Percentiles rank a stretch among this genome's conserved stretches.
phyloP scores from a whole-genome alignment of 352 stramenopile genomes.

The Globisporangium heterothallicum region DNA sequence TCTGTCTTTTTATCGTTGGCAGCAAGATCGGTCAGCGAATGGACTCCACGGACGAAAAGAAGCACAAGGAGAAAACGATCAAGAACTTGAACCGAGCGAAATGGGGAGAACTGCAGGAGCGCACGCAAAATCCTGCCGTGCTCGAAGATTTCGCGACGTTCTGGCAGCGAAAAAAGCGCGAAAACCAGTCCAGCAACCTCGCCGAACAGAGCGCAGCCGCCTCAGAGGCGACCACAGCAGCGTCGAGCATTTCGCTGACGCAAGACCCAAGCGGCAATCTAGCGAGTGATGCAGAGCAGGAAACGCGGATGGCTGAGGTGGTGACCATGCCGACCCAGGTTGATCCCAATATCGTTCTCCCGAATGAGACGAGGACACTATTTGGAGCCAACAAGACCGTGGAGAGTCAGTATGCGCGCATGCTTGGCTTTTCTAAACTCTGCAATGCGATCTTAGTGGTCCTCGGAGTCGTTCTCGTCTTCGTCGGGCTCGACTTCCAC shows the following conservation, averaged over 20 bases:
- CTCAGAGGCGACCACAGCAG: not conserved
- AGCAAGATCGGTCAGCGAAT: conserved; percentile 25
- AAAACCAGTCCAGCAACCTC: conserved; percentile 2
- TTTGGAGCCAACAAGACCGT: conserved; percentile 32
- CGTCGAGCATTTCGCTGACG: not conserved
- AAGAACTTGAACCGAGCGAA: conserved; percentile 56
- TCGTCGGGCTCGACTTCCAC: conserved; percentile 45
- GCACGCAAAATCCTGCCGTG: conserved; percentile 20
- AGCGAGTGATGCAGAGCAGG: not conserved
- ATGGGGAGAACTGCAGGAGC: conserved; percentile 53
- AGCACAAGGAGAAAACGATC: conserved; percentile 51
- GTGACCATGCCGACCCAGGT: not conserved
- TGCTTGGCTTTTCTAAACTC: conserved; percentile 26
- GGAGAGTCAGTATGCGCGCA: conserved; percentile 27
- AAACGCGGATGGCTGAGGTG: conserved; percentile 2
- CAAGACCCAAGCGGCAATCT: not conserved
- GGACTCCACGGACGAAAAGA: conserved; percentile 29
- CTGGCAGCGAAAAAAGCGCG: conserved; percentile 28
- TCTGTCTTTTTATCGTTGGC: conserved; percentile 30
- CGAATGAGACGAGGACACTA: conserved; percentile 37
- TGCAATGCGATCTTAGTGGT: conserved; percentile 29
- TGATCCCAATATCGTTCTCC: conserved; percentile 20
- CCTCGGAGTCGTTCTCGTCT: conserved; percentile 35
- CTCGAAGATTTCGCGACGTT: conserved; percentile 54
- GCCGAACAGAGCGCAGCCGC: conserved; percentile 6